phyloP scores from a whole-genome alignment of 2,329 filamentous ascomycete species.

The Teratosphaeriaceae sp. region DNA sequence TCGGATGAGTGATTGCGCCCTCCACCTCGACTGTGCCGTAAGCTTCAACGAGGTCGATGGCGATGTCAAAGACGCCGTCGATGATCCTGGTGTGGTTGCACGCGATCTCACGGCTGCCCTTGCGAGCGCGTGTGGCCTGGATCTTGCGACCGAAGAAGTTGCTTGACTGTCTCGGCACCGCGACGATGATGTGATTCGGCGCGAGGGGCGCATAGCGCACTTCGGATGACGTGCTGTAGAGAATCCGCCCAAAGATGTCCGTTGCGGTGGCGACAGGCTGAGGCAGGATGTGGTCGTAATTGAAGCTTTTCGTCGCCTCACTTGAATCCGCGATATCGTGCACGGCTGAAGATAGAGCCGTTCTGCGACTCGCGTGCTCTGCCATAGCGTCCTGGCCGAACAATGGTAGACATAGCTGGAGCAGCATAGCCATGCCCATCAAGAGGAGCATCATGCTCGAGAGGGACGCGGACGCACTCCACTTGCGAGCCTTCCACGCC shows the following conservation, averaged over 20 bases:
- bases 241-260: constrained; percentile 8
- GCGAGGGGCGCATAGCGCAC: constrained; percentile 12
- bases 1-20: constrained; percentile 17
- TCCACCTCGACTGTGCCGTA: constrained; percentile 19
- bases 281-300: constrained; percentile 24
- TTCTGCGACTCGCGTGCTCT: constrained; percentile 8
- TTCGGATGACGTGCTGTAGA: constrained; percentile 4
- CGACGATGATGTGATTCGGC: constrained; percentile 23
- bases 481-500: too few species aligned
- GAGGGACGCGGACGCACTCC: too few species aligned
- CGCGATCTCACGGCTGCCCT: constrained; percentile 8
- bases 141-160: neutral
- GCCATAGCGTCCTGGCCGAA: neutral
- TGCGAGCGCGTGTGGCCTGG: neutral
- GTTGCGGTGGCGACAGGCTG: constrained; percentile 6
- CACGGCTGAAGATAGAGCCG: constrained; percentile 15
- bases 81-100: constrained; percentile 23
- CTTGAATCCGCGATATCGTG: constrained; percentile 9
- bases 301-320: constrained; percentile 15
- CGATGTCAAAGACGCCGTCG: constrained; percentile 23
- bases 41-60: constrained; percentile 19
- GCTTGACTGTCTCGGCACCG: constrained; percentile 3
- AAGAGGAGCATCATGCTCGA: neutral
- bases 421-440: neutral
- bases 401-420: neutral